These are phyloP conservation scores for Hypoxylon perforatum DNA, from an alignment of 495 filamentous ascomycete species.

Conservation along the genomic window DNA sequence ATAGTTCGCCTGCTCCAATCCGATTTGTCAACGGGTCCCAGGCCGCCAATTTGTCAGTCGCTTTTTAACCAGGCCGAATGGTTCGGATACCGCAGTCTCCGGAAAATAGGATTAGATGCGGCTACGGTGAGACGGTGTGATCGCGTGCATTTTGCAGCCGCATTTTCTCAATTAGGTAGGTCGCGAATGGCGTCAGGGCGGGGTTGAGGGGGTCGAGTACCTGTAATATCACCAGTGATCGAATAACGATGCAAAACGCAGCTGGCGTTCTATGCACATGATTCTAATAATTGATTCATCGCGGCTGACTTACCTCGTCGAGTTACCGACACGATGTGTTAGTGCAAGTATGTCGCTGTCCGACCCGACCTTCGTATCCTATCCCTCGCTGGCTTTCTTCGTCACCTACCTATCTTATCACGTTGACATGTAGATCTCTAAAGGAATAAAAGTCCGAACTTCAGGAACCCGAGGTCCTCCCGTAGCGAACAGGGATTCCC, in stretches of 20 bases:
- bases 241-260: constrained; percentile 11
- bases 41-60: constrained; percentile 9
- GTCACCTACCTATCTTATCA: constrained; percentile 10
- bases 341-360: not conserved
- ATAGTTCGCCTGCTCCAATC: constrained; percentile 1
- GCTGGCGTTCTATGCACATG: not conserved
- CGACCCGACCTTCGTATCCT: not conserved
- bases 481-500: constrained; percentile 14
- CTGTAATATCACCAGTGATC: constrained; percentile 6
- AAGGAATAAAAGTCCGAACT: constrained; percentile 28
- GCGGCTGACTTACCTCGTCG: constrained; percentile 19
- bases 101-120: constrained; percentile 10
- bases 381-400: not conserved
- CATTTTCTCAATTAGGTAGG: constrained; percentile 25
- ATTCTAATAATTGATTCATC: constrained; percentile 7
- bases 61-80: not conserved
- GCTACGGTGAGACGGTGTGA: not conserved
- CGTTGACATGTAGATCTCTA: constrained; percentile 22
- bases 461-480: constrained; percentile 18
- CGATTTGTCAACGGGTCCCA: constrained; percentile 7
- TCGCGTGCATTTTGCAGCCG: not conserved
- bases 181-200: constrained; percentile 11
- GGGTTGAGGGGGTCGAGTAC: constrained; percentile 1
- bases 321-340: constrained; percentile 27
- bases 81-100: not conserved